Evolutionary conservation across 257 asterid species (phyloP).

Genomic region (Verbena officinalis): DNA sequence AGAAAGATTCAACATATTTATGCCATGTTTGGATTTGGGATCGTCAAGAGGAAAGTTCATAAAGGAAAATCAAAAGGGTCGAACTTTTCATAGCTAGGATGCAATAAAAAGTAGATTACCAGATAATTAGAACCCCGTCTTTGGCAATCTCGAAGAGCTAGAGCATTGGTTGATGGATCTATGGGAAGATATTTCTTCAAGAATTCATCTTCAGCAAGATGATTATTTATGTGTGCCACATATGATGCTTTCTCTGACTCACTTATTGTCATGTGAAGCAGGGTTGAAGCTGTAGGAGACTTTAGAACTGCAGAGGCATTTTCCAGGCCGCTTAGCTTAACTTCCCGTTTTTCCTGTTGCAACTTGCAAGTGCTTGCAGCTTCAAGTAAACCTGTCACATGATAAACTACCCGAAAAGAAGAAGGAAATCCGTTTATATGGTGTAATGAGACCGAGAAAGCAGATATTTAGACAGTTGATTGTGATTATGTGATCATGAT

Average conservation of each 20-base stretch:
- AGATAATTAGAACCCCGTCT: conserved; percentile 98
- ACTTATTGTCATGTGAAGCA: conserved; percentile 95
- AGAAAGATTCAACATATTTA: conserved; percentile 9
- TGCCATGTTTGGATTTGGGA: too few relatives aligned
- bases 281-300: conserved; percentile 93
- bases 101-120: conserved; percentile 57
- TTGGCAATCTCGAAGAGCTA: conserved; percentile 93
- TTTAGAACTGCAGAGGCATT: conserved; percentile 87
- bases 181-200: conserved; percentile 77
- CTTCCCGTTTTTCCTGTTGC: conserved; percentile 72
- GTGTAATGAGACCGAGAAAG: background rate
- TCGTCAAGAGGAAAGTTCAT: too few relatives aligned
- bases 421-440: too few relatives aligned
- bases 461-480: conserved; percentile 3
- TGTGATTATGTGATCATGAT: too few relatives aligned
- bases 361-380: conserved; percentile 82
- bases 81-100: background rate
- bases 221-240: conserved; percentile 92
- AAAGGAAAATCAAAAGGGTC: too few relatives aligned
- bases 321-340: conserved; percentile 76
- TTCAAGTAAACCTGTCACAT: conserved; percentile 76
- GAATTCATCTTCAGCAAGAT: conserved; percentile 81
- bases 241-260: conserved; percentile 96
- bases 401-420: conserved; percentile 19
- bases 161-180: conserved; percentile 83